Evolutionary conservation across 345 rosid genomes (phyloP), one percentile per base, ranked within the genome.

Genomic region (Isatis tinctoria): DNA sequence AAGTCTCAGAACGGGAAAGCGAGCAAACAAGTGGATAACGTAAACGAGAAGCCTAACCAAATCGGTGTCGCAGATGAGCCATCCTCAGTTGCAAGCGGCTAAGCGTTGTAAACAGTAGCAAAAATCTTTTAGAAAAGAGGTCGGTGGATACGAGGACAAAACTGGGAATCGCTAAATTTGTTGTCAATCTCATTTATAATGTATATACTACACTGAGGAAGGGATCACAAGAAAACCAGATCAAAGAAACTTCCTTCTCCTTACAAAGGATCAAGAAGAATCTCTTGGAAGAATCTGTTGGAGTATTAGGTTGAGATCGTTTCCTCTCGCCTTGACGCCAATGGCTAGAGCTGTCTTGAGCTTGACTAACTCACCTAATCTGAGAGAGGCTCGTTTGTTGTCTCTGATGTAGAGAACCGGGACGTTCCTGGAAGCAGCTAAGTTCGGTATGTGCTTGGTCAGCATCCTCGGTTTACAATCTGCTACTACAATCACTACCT

Each of bases 391-490:
- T 14, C 80, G 62, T 68, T 80, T 85, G 27, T 80, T 78, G 72
- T 88, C 90, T 66, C 70, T 87, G 56, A 92, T 74, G 37, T 72
- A 77, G 22, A 88, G 65, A 64, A 89, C 62, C 0, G 89, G 90
- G 20, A 92, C 92, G 14, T 85, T 84, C 80, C 85, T 83, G 1
- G 91, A 86, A 22, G 80, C 73, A 67, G 93, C 93, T 64, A 92
- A 78, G 77, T 67, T 76, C 0, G 89, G 90, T 58, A 91, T 76
- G 73, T 91, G 96, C 69, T 81, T 86, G 13, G 86, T 85, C n/a
- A 87, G 81, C 88, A 85, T 87, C 74, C 84, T 80, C 3, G 97
- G 91, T 76, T 86, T 83, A 84, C 91, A 85, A 61, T 91, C 93
- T 2, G 81, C 80, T 45, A 91, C 96, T 8, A 89, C 32, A 39